A percentile compares a stretch with the other conserved stretches of the same genome.
Conservation (phyloP, 331 rosid species). For the Arachis monticola region DNA sequence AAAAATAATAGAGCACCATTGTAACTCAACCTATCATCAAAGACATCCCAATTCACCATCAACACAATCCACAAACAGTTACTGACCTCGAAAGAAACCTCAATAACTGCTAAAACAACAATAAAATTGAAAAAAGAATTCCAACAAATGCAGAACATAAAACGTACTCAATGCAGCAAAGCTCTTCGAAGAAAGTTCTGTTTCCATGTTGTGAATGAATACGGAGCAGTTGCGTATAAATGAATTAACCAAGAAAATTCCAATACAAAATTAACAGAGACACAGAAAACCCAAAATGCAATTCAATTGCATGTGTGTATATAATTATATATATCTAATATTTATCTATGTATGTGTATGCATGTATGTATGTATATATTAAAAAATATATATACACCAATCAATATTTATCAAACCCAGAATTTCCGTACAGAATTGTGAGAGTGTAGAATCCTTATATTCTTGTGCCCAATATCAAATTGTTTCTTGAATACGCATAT, state of each 20-base stretch:
- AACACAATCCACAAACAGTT: conserved; percentile 28
- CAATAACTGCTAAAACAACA: conserved; percentile 27
- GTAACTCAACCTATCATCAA: not conserved
- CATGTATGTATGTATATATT: not conserved
- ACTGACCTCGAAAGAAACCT: conserved; percentile 33
- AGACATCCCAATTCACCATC: conserved; percentile 25
- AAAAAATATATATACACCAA: not conserved
- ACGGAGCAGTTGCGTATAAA: conserved; percentile 40
- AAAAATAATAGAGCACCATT: conserved; percentile 37
- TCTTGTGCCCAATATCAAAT: conserved; percentile 38
- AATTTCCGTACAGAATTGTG: conserved; percentile 30
- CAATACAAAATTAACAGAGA: conserved; percentile 26
- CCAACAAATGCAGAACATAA: conserved; percentile 33
- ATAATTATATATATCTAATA: not conserved
- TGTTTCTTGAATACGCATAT: not conserved
- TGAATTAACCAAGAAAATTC: conserved; percentile 39
- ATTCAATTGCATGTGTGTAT: conserved; percentile 44
- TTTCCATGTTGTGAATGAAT: conserved; percentile 41
- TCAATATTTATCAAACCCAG: conserved; percentile 36
- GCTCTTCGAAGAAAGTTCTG: conserved; percentile 34
- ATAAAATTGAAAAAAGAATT: not conserved
- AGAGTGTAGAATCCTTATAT: conserved; percentile 34
- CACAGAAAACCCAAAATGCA: conserved; percentile 30
- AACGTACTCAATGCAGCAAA: conserved; percentile 52
- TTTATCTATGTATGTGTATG: not conserved